These are phyloP conservation scores for Pestalotiopsis sp. DNA, from an alignment of 2,329 filamentous ascomycete species.

Conservation along the genomic window DNA sequence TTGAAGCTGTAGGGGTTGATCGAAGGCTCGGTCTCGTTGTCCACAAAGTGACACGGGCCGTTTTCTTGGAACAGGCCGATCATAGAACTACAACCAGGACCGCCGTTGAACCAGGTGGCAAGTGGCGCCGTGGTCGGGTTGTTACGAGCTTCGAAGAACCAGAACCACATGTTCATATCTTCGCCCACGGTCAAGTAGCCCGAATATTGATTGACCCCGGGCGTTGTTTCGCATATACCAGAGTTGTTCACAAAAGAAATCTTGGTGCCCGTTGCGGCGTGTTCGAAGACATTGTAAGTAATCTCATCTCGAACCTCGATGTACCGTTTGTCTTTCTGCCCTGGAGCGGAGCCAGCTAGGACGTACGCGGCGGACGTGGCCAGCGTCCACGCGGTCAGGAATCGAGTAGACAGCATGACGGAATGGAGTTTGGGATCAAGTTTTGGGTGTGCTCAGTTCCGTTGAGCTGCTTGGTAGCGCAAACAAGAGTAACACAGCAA, in stretches of 20 bases:
- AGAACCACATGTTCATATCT: slow-evolving; percentile 20
- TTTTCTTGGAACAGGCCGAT: slow-evolving; percentile 48
- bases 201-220: slow-evolving; percentile 49
- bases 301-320: slow-evolving; percentile 9
- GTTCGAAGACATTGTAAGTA: slow-evolving; percentile 46
- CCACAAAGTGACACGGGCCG: slow-evolving; percentile 53
- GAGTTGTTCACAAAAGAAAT: slow-evolving; percentile 53
- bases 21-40: slow-evolving; percentile 50
- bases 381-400: slow-evolving; percentile 1
- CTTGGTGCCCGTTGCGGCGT: slow-evolving; percentile 43
- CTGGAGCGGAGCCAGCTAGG: not conserved
- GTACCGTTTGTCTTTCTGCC: slow-evolving; percentile 14
- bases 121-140: slow-evolving; percentile 56
- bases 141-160: slow-evolving; percentile 55
- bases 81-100: slow-evolving; percentile 61
- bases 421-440: not conserved
- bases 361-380: not conserved
- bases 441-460: not conserved
- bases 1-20: slow-evolving; percentile 66
- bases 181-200: slow-evolving; percentile 49
- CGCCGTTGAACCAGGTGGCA: slow-evolving; percentile 65
- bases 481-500: not conserved
- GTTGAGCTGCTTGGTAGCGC: not conserved
- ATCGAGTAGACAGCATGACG: not conserved
- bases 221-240: slow-evolving; percentile 50